Conservation (phyloP, 306 rosid species). For the apple (Malus domestica) region ASM211411v1 NC_041799.1:248501-249000, state of each 20-base stretch:
- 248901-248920: background rate
- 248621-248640: background rate
- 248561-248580: background rate
- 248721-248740: too few species aligned
- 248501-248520: slow-evolving; percentile 5
- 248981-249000: too few species aligned
- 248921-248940: too few species aligned
- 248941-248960: too few species aligned
- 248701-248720: too few species aligned
- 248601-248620: background rate
- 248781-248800: background rate
- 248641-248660: background rate
- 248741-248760: too few species aligned
- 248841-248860: background rate
- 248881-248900: background rate
- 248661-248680: too few species aligned
- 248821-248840: too few species aligned
- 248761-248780: background rate
- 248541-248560: background rate
- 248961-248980: too few species aligned
- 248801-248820: background rate
- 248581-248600: background rate
- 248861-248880: background rate
- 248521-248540: background rate
- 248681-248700: too few species aligned